These are phyloP conservation scores for Suillus occidentalis DNA, from an alignment of 768 basidiomycete genomes.

Conservation along the genomic window DNA sequence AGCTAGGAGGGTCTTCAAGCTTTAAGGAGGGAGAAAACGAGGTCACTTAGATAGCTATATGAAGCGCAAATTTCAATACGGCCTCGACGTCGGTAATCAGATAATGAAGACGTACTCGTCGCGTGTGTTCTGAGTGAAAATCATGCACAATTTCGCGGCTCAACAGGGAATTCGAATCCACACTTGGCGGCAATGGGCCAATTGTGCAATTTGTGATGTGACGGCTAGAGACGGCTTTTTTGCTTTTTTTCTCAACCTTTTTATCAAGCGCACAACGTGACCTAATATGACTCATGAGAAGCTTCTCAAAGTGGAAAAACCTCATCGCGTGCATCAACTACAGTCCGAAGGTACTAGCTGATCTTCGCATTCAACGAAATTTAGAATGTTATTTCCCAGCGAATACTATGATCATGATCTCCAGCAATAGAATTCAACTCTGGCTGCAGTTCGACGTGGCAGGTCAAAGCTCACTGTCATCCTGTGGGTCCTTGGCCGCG, in stretches of 20 bases:
- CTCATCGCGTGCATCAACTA: neutral
- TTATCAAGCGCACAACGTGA: neutral
- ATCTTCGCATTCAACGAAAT: neutral
- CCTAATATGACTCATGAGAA: neutral
- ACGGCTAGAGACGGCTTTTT: neutral
- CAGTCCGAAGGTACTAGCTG: no score
- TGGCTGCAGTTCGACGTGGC: neutral
- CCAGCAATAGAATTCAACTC: neutral
- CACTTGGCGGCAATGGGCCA: neutral
- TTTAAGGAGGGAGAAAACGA: slow-evolving; percentile 29
- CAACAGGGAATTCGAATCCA: neutral
- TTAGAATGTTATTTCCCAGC: neutral
- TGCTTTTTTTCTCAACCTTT: neutral
- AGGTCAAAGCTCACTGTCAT: neutral
- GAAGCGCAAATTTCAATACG: neutral
- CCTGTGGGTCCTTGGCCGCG: no score
- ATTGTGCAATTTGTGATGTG: neutral
- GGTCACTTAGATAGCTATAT: slow-evolving; percentile 31
- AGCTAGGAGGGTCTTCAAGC: neutral
- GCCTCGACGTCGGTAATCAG: neutral
- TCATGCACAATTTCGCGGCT: slow-evolving; percentile 25
- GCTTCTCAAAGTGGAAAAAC: neutral
- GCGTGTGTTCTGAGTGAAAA: slow-evolving; percentile 34
- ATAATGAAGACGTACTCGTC: slow-evolving; percentile 30
- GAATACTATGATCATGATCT: neutral